Evolutionary conservation across 2,329 filamentous ascomycete genomes (phyloP).

Genomic region (Neonectria coccinea): DNA sequence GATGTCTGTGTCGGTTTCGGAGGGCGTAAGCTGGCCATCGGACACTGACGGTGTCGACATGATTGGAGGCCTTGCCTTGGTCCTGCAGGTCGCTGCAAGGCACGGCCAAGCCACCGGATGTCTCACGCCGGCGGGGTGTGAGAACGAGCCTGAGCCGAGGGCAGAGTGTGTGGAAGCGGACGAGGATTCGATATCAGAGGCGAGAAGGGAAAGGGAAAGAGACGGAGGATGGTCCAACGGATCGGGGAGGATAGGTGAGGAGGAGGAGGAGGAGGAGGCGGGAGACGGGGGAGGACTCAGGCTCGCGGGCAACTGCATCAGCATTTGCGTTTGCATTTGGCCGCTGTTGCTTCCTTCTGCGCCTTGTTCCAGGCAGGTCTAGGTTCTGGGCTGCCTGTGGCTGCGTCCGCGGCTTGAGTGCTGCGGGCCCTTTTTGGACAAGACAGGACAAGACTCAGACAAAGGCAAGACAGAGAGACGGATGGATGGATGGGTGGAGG

Average conservation of each 20-base stretch:
- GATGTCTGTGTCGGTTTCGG: constrained; percentile 44
- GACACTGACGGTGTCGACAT: constrained; percentile 46
- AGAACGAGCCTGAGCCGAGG: constrained; percentile 10
- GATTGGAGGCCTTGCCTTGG: constrained; percentile 38
- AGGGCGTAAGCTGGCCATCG: constrained; percentile 45
- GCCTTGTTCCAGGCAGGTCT: constrained; percentile 28
- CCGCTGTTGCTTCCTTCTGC: constrained; percentile 35
- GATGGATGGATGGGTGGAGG: not conserved
- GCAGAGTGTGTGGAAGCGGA: constrained; percentile 23
- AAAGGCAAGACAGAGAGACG: not conserved
- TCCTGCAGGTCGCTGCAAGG: constrained; percentile 45
- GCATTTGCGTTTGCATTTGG: constrained; percentile 27
- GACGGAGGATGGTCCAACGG: constrained; percentile 10
- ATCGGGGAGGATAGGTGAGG: not conserved
- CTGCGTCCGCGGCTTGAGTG: constrained; percentile 14
- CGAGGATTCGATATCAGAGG: constrained; percentile 26
- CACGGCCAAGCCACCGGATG: constrained; percentile 44
- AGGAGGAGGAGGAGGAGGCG: constrained; percentile 11
- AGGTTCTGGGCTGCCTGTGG: constrained; percentile 21
- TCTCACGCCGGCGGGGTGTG: constrained; percentile 35
- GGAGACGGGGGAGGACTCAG: constrained; percentile 30
- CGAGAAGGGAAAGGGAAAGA: constrained; percentile 27
- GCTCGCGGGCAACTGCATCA: constrained; percentile 35
- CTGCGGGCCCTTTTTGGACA: constrained; percentile 3
- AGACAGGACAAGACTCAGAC: not conserved